Conservation (phyloP, 331 rosid species). For the Telfairia occidentalis region DNA sequence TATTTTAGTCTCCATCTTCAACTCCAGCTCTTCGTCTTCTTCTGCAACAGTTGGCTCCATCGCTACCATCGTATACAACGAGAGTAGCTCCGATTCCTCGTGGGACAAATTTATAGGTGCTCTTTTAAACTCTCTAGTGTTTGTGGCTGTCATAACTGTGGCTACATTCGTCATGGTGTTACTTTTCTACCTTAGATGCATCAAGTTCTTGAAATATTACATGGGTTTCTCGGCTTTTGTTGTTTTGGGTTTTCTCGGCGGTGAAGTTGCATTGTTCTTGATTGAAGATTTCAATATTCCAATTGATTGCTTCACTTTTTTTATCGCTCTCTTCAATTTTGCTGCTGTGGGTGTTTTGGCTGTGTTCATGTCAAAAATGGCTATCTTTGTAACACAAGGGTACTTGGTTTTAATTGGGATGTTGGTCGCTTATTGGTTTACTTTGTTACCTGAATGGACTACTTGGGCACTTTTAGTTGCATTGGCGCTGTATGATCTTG, state of each 20-base stretch:
- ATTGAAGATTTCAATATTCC: conserved; percentile 40
- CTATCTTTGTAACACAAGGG: conserved; percentile 72
- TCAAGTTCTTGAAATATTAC: conserved; percentile 50
- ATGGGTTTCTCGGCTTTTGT: conserved; percentile 80
- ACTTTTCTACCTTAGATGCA: conserved; percentile 77
- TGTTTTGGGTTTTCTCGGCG: conserved; percentile 70
- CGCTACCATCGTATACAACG: conserved; percentile 66
- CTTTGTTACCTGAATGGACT: conserved; percentile 91
- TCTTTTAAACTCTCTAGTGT: conserved; percentile 60
- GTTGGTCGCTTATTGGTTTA: conserved; percentile 82
- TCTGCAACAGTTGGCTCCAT: conserved; percentile 28
- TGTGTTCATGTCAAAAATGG: conserved; percentile 79
- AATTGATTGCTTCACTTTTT: conserved; percentile 58
- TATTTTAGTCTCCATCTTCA: conserved; percentile 53
- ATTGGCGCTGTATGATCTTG: conserved; percentile 81
- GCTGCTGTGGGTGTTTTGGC: conserved; percentile 83
- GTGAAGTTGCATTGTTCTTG: conserved; percentile 45
- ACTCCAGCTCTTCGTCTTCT: conserved; percentile 28
- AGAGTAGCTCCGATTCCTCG: conserved; percentile 50
- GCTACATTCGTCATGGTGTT: conserved; percentile 64
- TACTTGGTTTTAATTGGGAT: conserved; percentile 77
- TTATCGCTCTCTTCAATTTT: conserved; percentile 48
- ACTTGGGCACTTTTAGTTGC: conserved; percentile 83
- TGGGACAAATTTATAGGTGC: conserved; percentile 89
- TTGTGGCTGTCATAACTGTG: conserved; percentile 53